Base-by-base conservation (phyloP, 495 filamentous ascomycete species). In the Penicillium malachiteum region DNA sequence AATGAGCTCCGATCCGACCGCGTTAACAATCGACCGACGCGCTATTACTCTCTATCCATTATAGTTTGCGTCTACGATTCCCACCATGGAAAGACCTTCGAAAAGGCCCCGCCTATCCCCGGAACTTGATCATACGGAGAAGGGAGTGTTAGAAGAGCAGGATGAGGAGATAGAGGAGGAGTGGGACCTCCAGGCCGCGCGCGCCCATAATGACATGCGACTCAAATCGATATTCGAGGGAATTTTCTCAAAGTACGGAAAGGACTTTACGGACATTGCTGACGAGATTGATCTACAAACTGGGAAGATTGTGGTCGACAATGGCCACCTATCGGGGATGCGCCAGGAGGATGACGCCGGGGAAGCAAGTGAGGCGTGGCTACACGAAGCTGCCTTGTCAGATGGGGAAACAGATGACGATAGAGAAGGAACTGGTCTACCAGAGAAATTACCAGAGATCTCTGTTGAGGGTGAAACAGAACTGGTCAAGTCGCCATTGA, bases 241-340 rank as follows among this genome's bases (percentile, higher is more conserved):
- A 42, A 96, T 98, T 37, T 96, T 96, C 63, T 81, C 84, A 31
- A 96, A 94, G 69, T 98, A 96, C 67, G 83, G 79, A 17, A 82
- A 81, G 60, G 87, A 96, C 70, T 96, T 96, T 63, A 82, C 82
- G 4, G 89, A 84, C 30, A 76, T 91, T 31, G 91, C 85, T 13
- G 91, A 94, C 62, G 89, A 91, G 70, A 87, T 95, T 59, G 88
- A 94, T 71, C 70, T 91, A 18, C 71, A 76, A 52, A 94, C 87
- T 0, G 90, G 89, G 17, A 74, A 88, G 42, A 85, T 98, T 30
- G 78, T 93, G 12, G 86, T 96, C 33, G 79, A 97, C 68, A 92
- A 95, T 78, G 92, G 94, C 3, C 92, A 97, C 74, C 63, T 96
- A 39, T 49, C 74, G 32, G 75, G 78, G 17, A 77, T 91, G 68